Conservation (phyloP, 208 protist genomes). For the Kentomonas sorsogonicus region DNA sequence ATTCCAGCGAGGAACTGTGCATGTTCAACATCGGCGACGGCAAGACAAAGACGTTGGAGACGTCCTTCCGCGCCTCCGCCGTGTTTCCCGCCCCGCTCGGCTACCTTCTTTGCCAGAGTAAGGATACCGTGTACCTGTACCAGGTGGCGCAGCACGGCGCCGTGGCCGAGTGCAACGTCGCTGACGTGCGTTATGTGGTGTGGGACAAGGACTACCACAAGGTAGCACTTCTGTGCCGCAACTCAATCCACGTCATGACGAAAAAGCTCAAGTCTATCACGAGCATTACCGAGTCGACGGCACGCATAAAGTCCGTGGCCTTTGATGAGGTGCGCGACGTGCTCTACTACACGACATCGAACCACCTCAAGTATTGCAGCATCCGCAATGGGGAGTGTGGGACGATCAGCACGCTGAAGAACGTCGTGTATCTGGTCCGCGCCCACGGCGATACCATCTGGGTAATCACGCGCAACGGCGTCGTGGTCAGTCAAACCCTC, state of each 20-base stretch:
- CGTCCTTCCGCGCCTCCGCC: constrained; percentile 50
- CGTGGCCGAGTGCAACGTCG: constrained; percentile 55
- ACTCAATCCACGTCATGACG: constrained; percentile 85
- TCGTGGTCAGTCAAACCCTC: constrained; percentile 79
- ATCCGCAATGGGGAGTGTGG: constrained; percentile 91
- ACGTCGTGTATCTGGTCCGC: constrained; percentile 93
- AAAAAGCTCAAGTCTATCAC: constrained; percentile 89
- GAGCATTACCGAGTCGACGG: constrained; percentile 88
- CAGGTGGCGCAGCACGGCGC: constrained; percentile 91
- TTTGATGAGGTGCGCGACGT: constrained; percentile 91
- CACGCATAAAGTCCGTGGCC: constrained; percentile 93
- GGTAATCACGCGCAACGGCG: constrained; percentile 89
- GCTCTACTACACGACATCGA: constrained; percentile 97
- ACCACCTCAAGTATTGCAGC: constrained; percentile 98
- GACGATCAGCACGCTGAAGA: constrained; percentile 96
- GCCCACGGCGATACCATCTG: constrained; percentile 85
- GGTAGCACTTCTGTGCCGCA: constrained; percentile 92
- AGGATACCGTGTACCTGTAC: constrained; percentile 90
- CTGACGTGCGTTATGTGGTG: constrained; percentile 90
- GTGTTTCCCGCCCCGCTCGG: constrained; percentile 75
- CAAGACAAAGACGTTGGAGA: constrained; percentile 60
- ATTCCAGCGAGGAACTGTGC: constrained; percentile 78
- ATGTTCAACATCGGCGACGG: constrained; percentile 83
- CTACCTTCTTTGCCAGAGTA: constrained; percentile 68
- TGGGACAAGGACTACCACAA: constrained; percentile 90